A percentile compares a stretch with the other conserved stretches of the same genome.
Evolutionary conservation across 768 basidiomycete genomes (phyloP).

Genomic region (Rhizopogon vesiculosus): DNA sequence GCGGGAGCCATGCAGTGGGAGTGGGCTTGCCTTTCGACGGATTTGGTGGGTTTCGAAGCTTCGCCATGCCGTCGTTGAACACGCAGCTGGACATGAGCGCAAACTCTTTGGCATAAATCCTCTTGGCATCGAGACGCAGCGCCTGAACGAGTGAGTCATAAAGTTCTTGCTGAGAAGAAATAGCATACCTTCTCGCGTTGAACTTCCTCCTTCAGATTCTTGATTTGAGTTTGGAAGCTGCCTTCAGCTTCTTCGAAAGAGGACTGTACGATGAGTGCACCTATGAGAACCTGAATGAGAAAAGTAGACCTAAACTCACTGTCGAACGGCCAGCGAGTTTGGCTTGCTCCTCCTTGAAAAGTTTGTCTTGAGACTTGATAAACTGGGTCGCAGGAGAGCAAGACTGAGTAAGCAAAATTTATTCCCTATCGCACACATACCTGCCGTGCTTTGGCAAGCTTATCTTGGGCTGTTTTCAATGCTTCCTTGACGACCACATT

Average conservation of each 20-base stretch:
- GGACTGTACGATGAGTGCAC: slow-evolving; percentile 26
- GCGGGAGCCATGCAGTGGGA: slow-evolving; percentile 66
- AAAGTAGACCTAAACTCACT: slow-evolving; percentile 29
- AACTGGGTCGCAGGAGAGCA: slow-evolving; percentile 47
- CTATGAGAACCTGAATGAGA: slow-evolving; percentile 6
- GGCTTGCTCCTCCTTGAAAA: slow-evolving; percentile 79
- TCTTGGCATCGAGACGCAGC: slow-evolving; percentile 48
- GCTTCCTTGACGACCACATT: slow-evolving; percentile 68
- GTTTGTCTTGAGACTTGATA: slow-evolving; percentile 87
- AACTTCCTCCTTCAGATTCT: slow-evolving; percentile 61
- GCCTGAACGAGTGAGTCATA: slow-evolving; percentile 30
- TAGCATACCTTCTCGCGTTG: slow-evolving; percentile 46
- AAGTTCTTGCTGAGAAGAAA: not conserved
- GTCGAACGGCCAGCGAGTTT: slow-evolving; percentile 42
- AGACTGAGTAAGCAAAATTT: not conserved
- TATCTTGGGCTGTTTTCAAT: slow-evolving; percentile 65
- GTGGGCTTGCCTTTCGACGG: slow-evolving; percentile 40
- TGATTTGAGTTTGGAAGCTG: slow-evolving; percentile 59
- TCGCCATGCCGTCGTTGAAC: slow-evolving; percentile 65
- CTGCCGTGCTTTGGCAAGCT: slow-evolving; percentile 73
- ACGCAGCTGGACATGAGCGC: slow-evolving; percentile 75
- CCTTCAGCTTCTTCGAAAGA: slow-evolving; percentile 72
- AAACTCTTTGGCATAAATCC: slow-evolving; percentile 70
- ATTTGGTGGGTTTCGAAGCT: slow-evolving; percentile 55
- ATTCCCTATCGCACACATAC: slow-evolving; percentile 33